Base-by-base conservation (phyloP, 164 flowering plant genomes). In the Stephania cephalantha region DNA sequence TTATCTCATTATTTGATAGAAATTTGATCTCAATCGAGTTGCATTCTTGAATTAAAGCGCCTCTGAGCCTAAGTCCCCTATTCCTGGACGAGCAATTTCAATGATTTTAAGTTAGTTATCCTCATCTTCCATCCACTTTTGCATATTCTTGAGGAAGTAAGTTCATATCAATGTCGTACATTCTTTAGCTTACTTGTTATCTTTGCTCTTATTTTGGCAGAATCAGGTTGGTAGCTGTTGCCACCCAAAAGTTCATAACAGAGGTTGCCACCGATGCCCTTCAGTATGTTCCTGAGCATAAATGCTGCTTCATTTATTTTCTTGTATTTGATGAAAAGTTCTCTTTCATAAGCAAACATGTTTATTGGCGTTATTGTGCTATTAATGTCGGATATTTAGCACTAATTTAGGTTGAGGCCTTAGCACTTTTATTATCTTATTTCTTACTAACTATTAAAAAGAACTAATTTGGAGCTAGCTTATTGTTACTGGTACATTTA, bases 211-310 rank as follows among this genome's bases (percentile, higher is more conserved):
- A 48, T 9, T 64, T 74, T 81, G 68, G 65, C 89, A 93, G 98
- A 81, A 87, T 85, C 31, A 86, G 99, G 83, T 85, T 93, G 74
- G 96, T 95, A n/a, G 98, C 99, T 73, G 93, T 95, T 80, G 97
- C 99, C 58, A 91, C 99, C 5, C 99, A 95, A 82, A 93, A 95
- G 85, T 95, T 95, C 72, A 84, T 95, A 68, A 84, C 97, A n/a
- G 99, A 95, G 73, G 95, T 95, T 77, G 97, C 98, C 0, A 85
- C 78, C 73, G 99, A 93, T 75, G 92, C 98, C 70, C 95, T 93
- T 78, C 99, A 89, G 99, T 93, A 90, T 76, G 92, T 81, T 73
- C 31, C 66, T 35, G 42, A 35, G 1, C 42, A 35, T 35, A 35
- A 35, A 35, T 35, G 42, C 42, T 35, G 42, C 42, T 35, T 13